These are phyloP conservation scores for Setaria viridis DNA, from an alignment of 202 grass and related monocot species.

Conservation along the genomic window DNA sequence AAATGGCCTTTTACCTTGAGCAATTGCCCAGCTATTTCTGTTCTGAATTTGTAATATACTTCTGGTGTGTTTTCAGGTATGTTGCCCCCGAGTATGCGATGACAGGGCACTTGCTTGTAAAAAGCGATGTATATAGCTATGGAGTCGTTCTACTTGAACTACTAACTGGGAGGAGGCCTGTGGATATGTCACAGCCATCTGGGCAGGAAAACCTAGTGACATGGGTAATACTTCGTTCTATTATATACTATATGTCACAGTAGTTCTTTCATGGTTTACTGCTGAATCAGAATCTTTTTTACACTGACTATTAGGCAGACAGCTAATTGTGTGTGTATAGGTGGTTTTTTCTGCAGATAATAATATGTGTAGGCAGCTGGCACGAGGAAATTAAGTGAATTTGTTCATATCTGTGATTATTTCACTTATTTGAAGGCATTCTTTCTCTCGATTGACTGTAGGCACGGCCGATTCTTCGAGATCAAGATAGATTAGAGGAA, in stretches of 20 bases:
- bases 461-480: constrained; percentile 91
- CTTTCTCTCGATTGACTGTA: constrained; percentile 37
- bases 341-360: not conserved
- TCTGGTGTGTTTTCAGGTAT: constrained; percentile 63
- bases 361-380: not conserved
- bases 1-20: constrained; percentile 40
- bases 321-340: constrained; percentile 4
- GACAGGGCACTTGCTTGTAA: constrained; percentile 98
- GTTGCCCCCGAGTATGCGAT: constrained; percentile 99
- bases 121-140: constrained; percentile 99
- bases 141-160: constrained; percentile 98
- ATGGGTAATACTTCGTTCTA: constrained; percentile 77
- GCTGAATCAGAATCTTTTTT: not conserved
- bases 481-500: constrained; percentile 86
- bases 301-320: not conserved
- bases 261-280: constrained; percentile 22
- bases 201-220: constrained; percentile 97
- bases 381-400: not conserved
- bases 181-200: constrained; percentile 94
- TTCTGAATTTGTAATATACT: constrained; percentile 47
- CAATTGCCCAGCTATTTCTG: constrained; percentile 29
- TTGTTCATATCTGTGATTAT: constrained; percentile 1
- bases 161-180: constrained; percentile 85
- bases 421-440: not conserved
- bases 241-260: constrained; percentile 12